Percentiles rank a stretch among this genome's conserved stretches.
phyloP scores from a whole-genome alignment of 2,329 filamentous ascomycete genomes.

The Hypomyces perniciosus region DNA sequence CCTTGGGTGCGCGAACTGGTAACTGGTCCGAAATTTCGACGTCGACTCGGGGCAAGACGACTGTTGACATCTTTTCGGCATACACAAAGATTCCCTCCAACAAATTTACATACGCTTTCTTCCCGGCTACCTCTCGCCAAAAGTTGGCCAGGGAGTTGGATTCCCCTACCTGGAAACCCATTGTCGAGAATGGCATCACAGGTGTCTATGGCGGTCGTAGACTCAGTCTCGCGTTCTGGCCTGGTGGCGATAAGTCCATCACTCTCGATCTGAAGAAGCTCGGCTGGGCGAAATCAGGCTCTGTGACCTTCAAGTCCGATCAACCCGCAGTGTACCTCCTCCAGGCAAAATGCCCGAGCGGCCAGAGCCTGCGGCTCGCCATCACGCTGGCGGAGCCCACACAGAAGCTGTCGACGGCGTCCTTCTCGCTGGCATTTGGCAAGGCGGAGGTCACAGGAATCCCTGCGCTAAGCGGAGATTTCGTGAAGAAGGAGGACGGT shows the following conservation, averaged over 20 bases:
- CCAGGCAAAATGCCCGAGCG: constrained; percentile 1
- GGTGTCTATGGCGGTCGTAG: constrained; percentile 13
- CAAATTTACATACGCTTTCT: constrained; percentile 15
- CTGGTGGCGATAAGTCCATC: constrained; percentile 14
- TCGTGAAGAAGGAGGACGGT: constrained; percentile 1
- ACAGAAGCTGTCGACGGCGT: constrained; percentile 13
- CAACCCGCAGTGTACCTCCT: constrained; percentile 17
- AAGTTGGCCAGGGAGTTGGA: constrained; percentile 11
- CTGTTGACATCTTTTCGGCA: constrained; percentile 18
- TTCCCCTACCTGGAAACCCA: constrained; percentile 12
- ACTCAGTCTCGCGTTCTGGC: constrained; percentile 20
- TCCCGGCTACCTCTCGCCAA: constrained; percentile 13
- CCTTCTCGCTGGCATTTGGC: constrained; percentile 11
- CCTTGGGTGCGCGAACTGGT: constrained; percentile 16
- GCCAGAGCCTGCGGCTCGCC: constrained; percentile 5
- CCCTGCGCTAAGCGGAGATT: neutral
- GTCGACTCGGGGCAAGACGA: constrained; percentile 13
- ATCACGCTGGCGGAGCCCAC: constrained; percentile 18
- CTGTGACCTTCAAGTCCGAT: constrained; percentile 13
- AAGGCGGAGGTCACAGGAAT: neutral
- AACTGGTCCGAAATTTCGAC: constrained; percentile 21
- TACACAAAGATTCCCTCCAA: constrained; percentile 13
- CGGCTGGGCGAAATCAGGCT: constrained; percentile 16
- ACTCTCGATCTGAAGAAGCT: constrained; percentile 12
- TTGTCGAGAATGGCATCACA: constrained; percentile 15